Evolutionary conservation across 2,329 filamentous ascomycete species (phyloP).

Genomic region (Calycina marina): DNA sequence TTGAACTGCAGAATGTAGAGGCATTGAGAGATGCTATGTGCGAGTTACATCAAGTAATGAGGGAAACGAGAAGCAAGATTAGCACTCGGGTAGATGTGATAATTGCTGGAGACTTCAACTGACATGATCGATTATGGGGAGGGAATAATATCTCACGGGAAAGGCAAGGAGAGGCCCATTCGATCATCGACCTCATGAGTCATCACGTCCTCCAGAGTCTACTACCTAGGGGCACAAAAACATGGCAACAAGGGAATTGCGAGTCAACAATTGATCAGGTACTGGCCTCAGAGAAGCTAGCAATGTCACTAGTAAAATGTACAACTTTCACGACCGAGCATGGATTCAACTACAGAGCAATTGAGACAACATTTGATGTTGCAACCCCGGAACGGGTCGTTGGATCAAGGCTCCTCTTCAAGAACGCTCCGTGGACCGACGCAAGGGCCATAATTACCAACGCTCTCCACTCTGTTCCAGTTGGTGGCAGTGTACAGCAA

Average conservation of each 20-base stretch:
- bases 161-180: slow-evolving; percentile 24
- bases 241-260: slow-evolving; percentile 14
- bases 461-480: not conserved
- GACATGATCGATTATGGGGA: slow-evolving; percentile 17
- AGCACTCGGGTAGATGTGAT: slow-evolving; percentile 14
- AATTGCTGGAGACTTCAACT: slow-evolving; percentile 5
- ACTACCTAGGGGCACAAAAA: slow-evolving; percentile 24
- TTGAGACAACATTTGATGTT: slow-evolving; percentile 21
- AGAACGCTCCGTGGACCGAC: slow-evolving; percentile 19
- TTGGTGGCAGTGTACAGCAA: slow-evolving; percentile 5
- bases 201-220: slow-evolving; percentile 20
- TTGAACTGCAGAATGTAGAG: not conserved
- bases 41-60: no score
- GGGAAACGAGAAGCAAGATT: slow-evolving; percentile 9
- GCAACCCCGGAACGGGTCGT: not conserved
- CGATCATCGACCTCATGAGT: slow-evolving; percentile 24
- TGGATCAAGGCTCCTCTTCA: slow-evolving; percentile 12
- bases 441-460: slow-evolving; percentile 6
- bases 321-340: slow-evolving; percentile 11
- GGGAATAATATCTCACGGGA: slow-evolving; percentile 20
- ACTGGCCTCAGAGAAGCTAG: slow-evolving; percentile 14
- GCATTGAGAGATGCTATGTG: no score
- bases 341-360: slow-evolving; percentile 21
- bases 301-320: slow-evolving; percentile 8
- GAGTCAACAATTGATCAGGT: slow-evolving; percentile 18